Conservation (phyloP, 2,329 filamentous ascomycete genomes). For the Cladosporium sp. region DNA sequence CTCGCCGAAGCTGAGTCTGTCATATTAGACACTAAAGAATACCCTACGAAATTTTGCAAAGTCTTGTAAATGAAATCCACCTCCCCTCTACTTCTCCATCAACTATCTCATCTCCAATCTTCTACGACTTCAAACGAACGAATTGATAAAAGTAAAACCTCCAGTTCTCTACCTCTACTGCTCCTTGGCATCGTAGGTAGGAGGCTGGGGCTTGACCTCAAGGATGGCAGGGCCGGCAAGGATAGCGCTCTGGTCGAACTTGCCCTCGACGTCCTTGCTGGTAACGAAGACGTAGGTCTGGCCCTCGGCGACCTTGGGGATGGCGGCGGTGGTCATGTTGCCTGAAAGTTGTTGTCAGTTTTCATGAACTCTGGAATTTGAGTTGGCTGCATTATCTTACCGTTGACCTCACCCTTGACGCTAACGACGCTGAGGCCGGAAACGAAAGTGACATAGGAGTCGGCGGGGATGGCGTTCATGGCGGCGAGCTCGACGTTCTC, state of each 20-base stretch:
- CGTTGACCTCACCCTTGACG: conserved; percentile 14
- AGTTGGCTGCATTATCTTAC: background rate
- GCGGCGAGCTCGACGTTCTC: conserved; percentile 11
- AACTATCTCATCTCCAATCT: no score
- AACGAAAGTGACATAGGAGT: conserved; percentile 18
- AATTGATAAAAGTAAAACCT: no score
- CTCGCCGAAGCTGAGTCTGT: no score
- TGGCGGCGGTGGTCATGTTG: conserved; percentile 14
- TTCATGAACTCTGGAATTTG: background rate
- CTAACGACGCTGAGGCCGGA: conserved; percentile 16
- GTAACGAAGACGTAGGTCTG: conserved; percentile 22
- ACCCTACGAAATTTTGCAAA: no score
- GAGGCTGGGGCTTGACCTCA: conserved; percentile 16
- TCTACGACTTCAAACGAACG: no score
- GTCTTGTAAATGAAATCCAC: no score
- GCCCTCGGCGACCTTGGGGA: conserved; percentile 14
- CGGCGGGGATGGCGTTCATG: conserved; percentile 7
- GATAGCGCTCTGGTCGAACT: conserved; percentile 14
- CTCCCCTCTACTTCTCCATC: no score
- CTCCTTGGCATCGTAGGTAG: conserved; percentile 12
- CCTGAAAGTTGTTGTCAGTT: background rate
- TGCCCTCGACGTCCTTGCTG: conserved; percentile 16
- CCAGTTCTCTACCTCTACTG: background rate
- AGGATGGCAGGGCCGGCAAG: conserved; percentile 18
- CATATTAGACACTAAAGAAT: no score